Conservation (phyloP, 306 rosid species). For the Trichosanthes cucumerina region DNA sequence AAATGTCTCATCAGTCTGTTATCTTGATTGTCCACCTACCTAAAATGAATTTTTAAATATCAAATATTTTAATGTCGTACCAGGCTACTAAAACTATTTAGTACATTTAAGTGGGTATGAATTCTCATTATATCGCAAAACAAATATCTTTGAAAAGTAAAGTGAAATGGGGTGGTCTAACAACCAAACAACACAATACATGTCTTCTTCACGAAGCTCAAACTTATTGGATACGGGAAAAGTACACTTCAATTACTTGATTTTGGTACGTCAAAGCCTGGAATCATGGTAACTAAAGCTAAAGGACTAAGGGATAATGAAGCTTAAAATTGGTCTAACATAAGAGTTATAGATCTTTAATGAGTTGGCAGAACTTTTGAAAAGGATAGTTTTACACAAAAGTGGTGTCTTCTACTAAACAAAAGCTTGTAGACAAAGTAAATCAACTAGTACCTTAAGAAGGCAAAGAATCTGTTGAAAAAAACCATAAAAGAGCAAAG, state of each 20-base stretch:
- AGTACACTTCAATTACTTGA: background rate
- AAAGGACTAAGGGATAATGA: background rate
- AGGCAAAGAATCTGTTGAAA: conserved; percentile 5
- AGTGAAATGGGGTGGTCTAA: background rate
- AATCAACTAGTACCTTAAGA: background rate
- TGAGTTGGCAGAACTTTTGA: background rate
- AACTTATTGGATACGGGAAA: background rate
- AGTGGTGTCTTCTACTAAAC: conserved; percentile 49
- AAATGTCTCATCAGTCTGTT: background rate
- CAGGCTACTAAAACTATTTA: background rate
- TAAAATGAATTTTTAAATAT: background rate
- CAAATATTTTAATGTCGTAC: background rate
- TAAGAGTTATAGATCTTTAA: background rate
- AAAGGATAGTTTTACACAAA: conserved; percentile 17
- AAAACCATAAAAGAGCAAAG: background rate
- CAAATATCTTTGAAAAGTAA: background rate
- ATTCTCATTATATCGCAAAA: background rate
- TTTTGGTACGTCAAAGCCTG: background rate
- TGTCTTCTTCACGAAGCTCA: background rate
- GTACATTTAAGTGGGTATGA: background rate
- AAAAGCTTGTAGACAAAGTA: conserved; percentile 30
- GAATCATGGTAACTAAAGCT: background rate
- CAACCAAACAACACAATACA: background rate
- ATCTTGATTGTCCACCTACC: background rate
- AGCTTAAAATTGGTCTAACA: background rate